Evolutionary conservation across 1,284 basidiomycete genomes (phyloP).

Genomic region (Mrakiaceae sp.): DNA sequence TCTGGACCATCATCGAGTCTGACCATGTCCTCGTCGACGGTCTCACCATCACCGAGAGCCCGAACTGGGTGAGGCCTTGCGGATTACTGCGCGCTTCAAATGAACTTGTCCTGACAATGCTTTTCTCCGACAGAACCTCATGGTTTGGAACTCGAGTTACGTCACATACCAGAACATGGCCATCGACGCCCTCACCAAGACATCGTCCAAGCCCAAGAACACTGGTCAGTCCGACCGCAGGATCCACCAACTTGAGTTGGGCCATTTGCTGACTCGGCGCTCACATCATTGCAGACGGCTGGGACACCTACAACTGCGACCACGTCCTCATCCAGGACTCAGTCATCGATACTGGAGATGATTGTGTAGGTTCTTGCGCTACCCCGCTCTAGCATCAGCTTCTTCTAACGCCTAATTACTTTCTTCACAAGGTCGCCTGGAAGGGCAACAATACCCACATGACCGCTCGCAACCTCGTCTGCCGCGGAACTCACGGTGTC

Average conservation of each 20-base stretch:
- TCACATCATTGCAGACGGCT: not conserved
- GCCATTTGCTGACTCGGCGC: too few species aligned
- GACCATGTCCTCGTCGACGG: not conserved
- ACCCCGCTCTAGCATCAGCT: too few species aligned
- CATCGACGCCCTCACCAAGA: slow-evolving; percentile 8
- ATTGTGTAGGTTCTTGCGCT: slow-evolving; percentile 1
- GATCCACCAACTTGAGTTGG: too few species aligned
- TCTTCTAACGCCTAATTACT: too few species aligned
- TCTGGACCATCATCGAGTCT: not conserved
- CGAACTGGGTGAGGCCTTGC: not conserved
- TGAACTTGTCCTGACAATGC: too few species aligned
- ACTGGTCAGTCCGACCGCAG: not conserved
- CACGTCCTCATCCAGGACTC: slow-evolving; percentile 11
- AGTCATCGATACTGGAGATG: slow-evolving; percentile 16
- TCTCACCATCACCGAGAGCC: not conserved
- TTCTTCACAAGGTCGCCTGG: slow-evolving; percentile 1
- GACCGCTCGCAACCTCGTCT: slow-evolving; percentile 12
- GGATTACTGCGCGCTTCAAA: too few species aligned
- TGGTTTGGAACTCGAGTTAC: slow-evolving; percentile 9
- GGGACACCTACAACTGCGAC: slow-evolving; percentile 12
- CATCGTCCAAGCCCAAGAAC: slow-evolving; percentile 10
- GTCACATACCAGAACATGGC: slow-evolving; percentile 9
- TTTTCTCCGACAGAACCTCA: not conserved
- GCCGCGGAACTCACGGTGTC: slow-evolving; percentile 16
- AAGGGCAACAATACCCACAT: slow-evolving; percentile 16